A percentile compares a stretch with the other conserved stretches of the same genome.
These are phyloP conservation scores for Rubia yunnanensis DNA, from an alignment of 257 asterid species.

Conservation along the genomic window DNA sequence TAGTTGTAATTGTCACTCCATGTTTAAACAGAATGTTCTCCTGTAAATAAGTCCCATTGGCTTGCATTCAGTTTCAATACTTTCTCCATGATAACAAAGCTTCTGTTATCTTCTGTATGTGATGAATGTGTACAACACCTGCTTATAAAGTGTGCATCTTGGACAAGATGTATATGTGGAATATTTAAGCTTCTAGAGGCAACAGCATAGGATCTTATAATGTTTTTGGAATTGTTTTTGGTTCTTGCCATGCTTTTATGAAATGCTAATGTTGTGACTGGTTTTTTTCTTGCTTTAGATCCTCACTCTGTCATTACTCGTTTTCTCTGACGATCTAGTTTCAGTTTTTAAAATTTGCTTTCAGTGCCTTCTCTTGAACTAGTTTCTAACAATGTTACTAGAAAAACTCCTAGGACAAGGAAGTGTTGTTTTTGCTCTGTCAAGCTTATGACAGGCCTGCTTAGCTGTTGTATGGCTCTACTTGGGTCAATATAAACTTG, in stretches of 20 bases:
- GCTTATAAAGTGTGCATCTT: background rate
- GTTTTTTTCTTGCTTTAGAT: background rate
- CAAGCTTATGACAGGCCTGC: background rate
- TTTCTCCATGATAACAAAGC: background rate
- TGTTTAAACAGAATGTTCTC: background rate
- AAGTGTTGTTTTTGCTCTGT: background rate
- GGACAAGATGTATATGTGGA: background rate
- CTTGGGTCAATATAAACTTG: background rate
- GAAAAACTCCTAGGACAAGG: background rate
- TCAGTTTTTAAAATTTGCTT: background rate
- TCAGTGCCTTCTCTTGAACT: background rate
- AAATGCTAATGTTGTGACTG: constrained; percentile 1
- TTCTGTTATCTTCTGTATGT: background rate
- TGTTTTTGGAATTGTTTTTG: background rate
- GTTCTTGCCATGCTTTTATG: background rate
- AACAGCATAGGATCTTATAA: background rate
- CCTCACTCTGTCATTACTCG: background rate
- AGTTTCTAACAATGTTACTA: background rate
- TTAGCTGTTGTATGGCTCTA: background rate
- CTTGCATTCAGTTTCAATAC: background rate
- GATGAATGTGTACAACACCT: background rate
- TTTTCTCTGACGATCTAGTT: background rate
- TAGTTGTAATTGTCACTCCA: background rate
- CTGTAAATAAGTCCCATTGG: background rate
- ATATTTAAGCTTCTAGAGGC: background rate